Evolutionary conservation across 805 yeast genomes (phyloP).

Genomic region (Yarrowia sp.): DNA sequence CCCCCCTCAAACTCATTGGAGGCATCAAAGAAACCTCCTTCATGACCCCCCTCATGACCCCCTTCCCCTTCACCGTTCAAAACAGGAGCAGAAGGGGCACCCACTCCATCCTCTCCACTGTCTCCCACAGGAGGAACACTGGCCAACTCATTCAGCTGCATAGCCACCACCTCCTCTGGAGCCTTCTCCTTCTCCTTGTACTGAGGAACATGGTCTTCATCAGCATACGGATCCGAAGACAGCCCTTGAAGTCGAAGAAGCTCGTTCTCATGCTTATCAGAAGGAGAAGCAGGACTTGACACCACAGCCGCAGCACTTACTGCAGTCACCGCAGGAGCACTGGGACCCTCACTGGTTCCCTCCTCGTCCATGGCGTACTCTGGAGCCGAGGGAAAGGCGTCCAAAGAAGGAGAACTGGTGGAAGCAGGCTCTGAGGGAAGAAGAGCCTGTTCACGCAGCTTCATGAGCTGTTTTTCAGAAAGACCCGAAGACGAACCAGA

Average conservation of each 20-base stretch:
- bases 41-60: too few species aligned
- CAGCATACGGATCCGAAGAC: background rate
- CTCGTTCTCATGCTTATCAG: conserved; percentile 5
- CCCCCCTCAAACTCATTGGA: background rate
- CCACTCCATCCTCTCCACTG: background rate
- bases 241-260: conserved; percentile 1
- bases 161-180: conserved; percentile 1
- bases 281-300: background rate
- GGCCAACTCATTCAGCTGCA: background rate
- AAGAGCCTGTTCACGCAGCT: conserved; percentile 54
- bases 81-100: conserved; percentile 1
- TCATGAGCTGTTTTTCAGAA: conserved; percentile 55
- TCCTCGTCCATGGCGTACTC: background rate
- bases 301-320: too few species aligned
- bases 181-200: conserved; percentile 19
- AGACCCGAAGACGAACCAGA: background rate
- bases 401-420: background rate
- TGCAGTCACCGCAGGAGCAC: background rate
- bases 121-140: background rate
- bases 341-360: background rate
- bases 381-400: conserved; percentile 11
- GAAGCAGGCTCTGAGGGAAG: conserved; percentile 55
- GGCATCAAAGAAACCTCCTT: background rate
- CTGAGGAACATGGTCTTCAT: conserved; percentile 17
- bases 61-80: background rate